phyloP scores from a whole-genome alignment of 441 rosid genomes.

The Francoa sonchifolia region DNA sequence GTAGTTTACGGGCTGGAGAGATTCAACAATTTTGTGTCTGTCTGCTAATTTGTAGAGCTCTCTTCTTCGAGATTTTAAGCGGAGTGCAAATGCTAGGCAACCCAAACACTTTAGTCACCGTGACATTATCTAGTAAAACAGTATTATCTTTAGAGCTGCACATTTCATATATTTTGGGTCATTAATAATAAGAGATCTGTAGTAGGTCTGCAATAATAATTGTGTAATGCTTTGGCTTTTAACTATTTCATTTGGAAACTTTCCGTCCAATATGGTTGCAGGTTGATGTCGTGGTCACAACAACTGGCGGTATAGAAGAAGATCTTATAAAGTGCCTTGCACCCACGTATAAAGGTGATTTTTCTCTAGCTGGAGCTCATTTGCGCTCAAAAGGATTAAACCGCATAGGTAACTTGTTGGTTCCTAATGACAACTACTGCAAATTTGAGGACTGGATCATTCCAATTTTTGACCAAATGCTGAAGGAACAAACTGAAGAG shows the following conservation, averaged over 20 bases:
- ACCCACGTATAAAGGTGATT: constrained; percentile 76
- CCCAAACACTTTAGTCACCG: no score
- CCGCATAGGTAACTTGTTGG: constrained; percentile 78
- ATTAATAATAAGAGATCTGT: no score
- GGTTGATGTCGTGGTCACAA: constrained; percentile 88
- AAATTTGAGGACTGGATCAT: constrained; percentile 93
- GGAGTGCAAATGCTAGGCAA: no score
- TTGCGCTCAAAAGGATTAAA: constrained; percentile 73
- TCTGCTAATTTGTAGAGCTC: no score
- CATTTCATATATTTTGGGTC: no score
- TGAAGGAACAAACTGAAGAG: constrained; percentile 80
- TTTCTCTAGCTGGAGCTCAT: constrained; percentile 60
- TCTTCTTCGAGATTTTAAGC: no score
- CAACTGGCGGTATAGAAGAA: constrained; percentile 92
- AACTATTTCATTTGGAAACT: no score
- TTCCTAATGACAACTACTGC: constrained; percentile 88
- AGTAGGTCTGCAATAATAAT: no score
- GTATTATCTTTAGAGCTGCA: not conserved
- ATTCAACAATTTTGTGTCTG: no score
- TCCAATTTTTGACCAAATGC: constrained; percentile 78
- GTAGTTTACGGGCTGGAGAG: no score
- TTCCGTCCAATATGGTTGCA: constrained; percentile 21
- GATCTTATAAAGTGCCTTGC: constrained; percentile 92
- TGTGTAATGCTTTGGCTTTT: no score
- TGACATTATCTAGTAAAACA: no score